These are phyloP conservation scores for Polygonum aviculare DNA, from an alignment of 148 eudicot genomes.

Conservation along the genomic window DNA sequence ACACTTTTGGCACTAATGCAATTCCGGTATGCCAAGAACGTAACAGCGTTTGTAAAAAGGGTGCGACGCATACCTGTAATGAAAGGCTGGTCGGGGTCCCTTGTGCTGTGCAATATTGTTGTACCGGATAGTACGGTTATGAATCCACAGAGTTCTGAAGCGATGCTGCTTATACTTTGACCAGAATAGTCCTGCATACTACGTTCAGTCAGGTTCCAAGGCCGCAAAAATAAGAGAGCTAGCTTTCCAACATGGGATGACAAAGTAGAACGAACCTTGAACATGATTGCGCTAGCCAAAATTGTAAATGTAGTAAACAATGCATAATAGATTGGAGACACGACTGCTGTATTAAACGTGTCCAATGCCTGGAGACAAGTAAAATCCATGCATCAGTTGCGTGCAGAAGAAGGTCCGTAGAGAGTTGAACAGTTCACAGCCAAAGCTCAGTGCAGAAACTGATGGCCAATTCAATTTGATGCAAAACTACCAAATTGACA, in stretches of 20 bases:
- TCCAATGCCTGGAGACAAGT: constrained; percentile 46
- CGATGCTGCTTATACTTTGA: constrained; percentile 52
- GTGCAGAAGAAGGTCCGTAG: background rate
- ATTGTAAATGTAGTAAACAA: constrained; percentile 69
- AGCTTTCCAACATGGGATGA: background rate
- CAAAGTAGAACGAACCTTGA: constrained; percentile 35
- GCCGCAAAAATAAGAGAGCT: background rate
- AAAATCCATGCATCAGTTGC: constrained; percentile 3
- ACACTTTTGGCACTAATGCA: background rate
- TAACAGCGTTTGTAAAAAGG: background rate
- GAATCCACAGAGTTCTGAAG: constrained; percentile 65
- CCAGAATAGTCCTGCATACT: constrained; percentile 52
- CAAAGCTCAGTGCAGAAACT: background rate
- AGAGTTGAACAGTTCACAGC: background rate
- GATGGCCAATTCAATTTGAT: background rate
- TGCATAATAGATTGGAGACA: constrained; percentile 70
- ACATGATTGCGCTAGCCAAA: constrained; percentile 66
- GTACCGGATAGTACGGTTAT: constrained; percentile 64
- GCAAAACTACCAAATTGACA: background rate
- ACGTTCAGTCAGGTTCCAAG: background rate
- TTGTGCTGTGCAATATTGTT: constrained; percentile 35
- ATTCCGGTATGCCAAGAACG: background rate
- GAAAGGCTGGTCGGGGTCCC: constrained; percentile 15
- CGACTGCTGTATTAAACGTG: constrained; percentile 55
- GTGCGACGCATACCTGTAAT: background rate